These are phyloP conservation scores for Cladosporium sp. DNA, from an alignment of 2,329 filamentous ascomycete genomes.

Conservation along the genomic window DNA sequence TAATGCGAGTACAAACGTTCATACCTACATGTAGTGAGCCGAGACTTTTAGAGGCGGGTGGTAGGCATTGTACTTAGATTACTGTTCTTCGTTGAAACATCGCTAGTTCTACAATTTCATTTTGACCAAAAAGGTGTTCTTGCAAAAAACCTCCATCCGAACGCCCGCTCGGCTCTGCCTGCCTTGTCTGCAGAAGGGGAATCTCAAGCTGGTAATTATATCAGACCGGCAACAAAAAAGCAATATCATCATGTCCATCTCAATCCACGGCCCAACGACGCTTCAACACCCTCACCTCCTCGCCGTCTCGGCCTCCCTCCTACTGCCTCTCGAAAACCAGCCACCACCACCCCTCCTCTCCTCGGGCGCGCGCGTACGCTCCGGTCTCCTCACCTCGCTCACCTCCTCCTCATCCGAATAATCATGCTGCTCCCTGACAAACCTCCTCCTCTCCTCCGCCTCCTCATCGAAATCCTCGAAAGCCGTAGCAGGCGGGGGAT, in stretches of 20 bases:
- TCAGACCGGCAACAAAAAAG: neutral
- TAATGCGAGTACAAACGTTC: too few relatives aligned
- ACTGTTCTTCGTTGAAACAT: too few relatives aligned
- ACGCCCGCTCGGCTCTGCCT: slow-evolving; percentile 1
- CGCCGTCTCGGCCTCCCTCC: neutral
- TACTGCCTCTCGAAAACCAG: neutral
- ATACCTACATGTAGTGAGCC: too few relatives aligned
- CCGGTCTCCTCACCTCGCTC: neutral
- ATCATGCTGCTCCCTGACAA: slow-evolving; percentile 10
- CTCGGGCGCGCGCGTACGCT: slow-evolving; percentile 10
- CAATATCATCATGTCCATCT: too few relatives aligned
- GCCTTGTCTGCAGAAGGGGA: neutral
- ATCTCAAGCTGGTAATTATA: neutral
- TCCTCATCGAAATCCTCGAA: slow-evolving; percentile 44
- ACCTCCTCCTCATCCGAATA: neutral
- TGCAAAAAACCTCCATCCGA: neutral
- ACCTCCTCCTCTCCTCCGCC: slow-evolving; percentile 23
- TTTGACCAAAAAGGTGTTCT: too few relatives aligned
- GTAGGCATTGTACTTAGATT: too few relatives aligned
- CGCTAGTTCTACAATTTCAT: neutral
- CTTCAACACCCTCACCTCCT: neutral
- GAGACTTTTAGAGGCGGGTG: too few relatives aligned
- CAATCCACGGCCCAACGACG: neutral
- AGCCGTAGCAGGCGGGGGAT: slow-evolving; percentile 42
- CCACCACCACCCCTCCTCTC: slow-evolving; percentile 7